Evolutionary conservation across 2,329 filamentous ascomycete genomes (phyloP).

Genomic region (Dactylellina cionopaga): DNA sequence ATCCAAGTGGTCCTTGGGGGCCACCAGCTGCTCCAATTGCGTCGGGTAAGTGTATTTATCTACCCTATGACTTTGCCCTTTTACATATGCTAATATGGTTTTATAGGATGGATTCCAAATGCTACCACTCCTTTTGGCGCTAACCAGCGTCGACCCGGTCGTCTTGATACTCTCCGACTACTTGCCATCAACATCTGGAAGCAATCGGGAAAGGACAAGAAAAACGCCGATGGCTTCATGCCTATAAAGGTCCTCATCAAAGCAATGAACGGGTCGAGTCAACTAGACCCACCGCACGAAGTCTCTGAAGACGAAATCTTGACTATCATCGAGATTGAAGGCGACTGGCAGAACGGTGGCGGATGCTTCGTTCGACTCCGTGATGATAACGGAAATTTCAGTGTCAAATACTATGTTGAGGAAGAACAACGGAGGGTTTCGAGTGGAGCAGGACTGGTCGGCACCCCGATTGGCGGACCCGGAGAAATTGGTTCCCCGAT

Average conservation of each 20-base stretch:
- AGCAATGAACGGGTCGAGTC: conserved; percentile 72
- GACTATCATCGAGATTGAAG: conserved; percentile 89
- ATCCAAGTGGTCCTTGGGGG: conserved; percentile 42
- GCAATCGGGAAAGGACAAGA: conserved; percentile 59
- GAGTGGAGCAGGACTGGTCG: conserved; percentile 23
- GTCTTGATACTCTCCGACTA: conserved; percentile 51
- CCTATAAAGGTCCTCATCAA: conserved; percentile 71
- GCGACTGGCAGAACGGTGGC: conserved; percentile 84
- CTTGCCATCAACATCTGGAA: conserved; percentile 53
- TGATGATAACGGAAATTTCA: conserved; percentile 60
- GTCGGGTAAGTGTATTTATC: conserved; percentile 33
- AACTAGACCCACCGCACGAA: conserved; percentile 67
- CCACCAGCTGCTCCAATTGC: conserved; percentile 52
- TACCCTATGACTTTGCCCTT: no score
- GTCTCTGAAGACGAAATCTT: conserved; percentile 75
- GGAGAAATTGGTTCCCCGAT: conserved; percentile 45
- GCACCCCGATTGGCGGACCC: conserved; percentile 22
- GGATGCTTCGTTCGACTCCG: conserved; percentile 80
- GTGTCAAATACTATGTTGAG: conserved; percentile 9
- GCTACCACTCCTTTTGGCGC: conserved; percentile 66
- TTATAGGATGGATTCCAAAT: conserved; percentile 54
- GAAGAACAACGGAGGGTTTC: conserved; percentile 25
- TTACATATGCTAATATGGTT: conserved; percentile 50
- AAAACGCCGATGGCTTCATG: conserved; percentile 71
- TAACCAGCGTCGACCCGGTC: conserved; percentile 66